These are phyloP conservation scores for Pythium aristosporum DNA, from an alignment of 352 stramenopile genomes.

Conservation along the genomic window DNA sequence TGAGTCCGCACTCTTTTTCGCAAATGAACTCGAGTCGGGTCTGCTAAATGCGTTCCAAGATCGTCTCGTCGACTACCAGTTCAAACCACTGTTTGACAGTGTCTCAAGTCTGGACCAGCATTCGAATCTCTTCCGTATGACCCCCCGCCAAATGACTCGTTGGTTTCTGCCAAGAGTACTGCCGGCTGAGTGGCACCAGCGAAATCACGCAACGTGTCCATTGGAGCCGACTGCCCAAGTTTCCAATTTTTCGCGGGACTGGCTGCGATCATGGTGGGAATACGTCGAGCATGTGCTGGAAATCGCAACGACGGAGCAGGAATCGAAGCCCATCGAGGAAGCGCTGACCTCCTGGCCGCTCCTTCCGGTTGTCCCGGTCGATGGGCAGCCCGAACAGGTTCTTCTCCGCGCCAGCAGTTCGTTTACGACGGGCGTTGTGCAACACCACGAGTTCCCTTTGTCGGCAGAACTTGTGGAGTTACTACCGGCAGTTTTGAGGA, in stretches of 20 bases:
- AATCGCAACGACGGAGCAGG: not conserved
- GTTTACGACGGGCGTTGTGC: conserved; percentile 11
- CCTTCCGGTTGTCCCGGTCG: conserved; percentile 3
- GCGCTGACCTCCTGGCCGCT: conserved; percentile 15
- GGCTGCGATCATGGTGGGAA: conserved; percentile 21
- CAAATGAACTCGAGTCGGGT: conserved; percentile 7
- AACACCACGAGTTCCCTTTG: not conserved
- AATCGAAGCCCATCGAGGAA: not conserved
- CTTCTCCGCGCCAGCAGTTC: conserved; percentile 10
- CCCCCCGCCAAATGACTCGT: not conserved
- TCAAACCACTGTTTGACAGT: conserved; percentile 13
- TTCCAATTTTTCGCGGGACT: conserved; percentile 7
- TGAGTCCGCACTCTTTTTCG: conserved; percentile 15
- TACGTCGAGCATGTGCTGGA: conserved; percentile 21
- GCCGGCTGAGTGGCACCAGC: conserved; percentile 13
- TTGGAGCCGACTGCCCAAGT: conserved; percentile 12
- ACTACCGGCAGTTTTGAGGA: conserved; percentile 10
- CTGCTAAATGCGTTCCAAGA: conserved; percentile 11
- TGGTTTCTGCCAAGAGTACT: conserved; percentile 23
- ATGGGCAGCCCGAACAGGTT: conserved; percentile 1
- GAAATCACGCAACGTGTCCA: not conserved
- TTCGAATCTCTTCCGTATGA: conserved; percentile 20
- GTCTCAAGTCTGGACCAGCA: not conserved
- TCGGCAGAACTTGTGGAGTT: not conserved
- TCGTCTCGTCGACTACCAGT: conserved; percentile 14